Evolutionary conservation across 495 filamentous ascomycete species (phyloP).

Genomic region (Neurospora sp.): DNA sequence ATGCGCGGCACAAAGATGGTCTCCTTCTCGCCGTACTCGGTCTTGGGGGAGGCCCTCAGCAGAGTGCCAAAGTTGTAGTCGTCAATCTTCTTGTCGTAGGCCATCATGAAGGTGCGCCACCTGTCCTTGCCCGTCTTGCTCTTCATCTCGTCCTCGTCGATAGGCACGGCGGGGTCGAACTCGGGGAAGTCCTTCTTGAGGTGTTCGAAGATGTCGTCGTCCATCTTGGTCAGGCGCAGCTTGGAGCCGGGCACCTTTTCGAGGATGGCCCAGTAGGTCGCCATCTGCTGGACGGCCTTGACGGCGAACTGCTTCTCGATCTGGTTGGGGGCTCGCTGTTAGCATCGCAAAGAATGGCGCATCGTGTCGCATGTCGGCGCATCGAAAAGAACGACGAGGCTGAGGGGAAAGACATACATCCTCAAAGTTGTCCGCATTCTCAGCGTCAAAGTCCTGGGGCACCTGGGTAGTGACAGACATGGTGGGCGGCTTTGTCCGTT

Average conservation of each 20-base stretch:
- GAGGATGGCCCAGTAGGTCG: slow-evolving; percentile 94
- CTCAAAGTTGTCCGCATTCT: slow-evolving; percentile 38
- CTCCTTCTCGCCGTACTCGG: slow-evolving; percentile 76
- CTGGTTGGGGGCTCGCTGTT: slow-evolving; percentile 31
- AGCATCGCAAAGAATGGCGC: neutral
- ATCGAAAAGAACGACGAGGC: neutral
- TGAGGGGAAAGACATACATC: slow-evolving; percentile 25
- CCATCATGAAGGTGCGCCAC: slow-evolving; percentile 91
- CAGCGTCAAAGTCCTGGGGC: slow-evolving; percentile 34
- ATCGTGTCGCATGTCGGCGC: neutral
- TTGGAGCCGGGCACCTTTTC: slow-evolving; percentile 78
- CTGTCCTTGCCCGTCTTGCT: slow-evolving; percentile 90
- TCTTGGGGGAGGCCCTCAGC: slow-evolving; percentile 64
- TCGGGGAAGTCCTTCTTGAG: slow-evolving; percentile 84
- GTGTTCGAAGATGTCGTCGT: slow-evolving; percentile 87
- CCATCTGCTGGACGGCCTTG: slow-evolving; percentile 91
- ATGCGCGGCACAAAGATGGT: slow-evolving; percentile 92
- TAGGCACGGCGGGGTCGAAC: slow-evolving; percentile 66
- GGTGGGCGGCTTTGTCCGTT: neutral
- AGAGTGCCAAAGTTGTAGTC: slow-evolving; percentile 98
- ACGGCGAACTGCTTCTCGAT: slow-evolving; percentile 99
- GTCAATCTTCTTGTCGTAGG: slow-evolving; percentile 83
- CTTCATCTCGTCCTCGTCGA: slow-evolving; percentile 95
- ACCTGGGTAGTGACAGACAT: slow-evolving; percentile 5
- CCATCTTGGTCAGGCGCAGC: slow-evolving; percentile 81